phyloP scores from a whole-genome alignment of 164 flowering plant species.

The Liriodendron chinense region DNA sequence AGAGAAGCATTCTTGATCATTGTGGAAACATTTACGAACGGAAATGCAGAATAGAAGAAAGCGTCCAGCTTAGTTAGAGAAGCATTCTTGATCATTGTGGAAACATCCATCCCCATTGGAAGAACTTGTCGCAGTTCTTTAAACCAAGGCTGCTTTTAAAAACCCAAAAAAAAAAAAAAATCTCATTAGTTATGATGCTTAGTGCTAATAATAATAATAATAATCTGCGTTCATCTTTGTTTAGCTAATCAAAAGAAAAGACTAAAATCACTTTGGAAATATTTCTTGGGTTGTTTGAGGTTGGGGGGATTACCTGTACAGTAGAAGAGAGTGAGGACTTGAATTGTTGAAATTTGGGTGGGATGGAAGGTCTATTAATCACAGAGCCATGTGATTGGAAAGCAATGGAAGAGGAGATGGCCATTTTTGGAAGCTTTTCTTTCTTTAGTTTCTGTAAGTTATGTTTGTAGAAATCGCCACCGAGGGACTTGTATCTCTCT shows the following conservation, averaged over 20 bases:
- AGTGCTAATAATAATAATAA: no score
- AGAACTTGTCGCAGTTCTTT: conserved; percentile 23
- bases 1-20: conserved; percentile 12
- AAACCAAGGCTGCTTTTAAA: conserved; percentile 28
- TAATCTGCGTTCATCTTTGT: background rate
- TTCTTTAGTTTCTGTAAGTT: no score
- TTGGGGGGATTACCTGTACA: conserved; percentile 15
- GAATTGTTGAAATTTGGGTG: conserved; percentile 6
- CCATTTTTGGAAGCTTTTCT: conserved; percentile 2
- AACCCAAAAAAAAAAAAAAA: background rate
- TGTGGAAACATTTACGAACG: conserved; percentile 23
- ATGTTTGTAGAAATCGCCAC: no score
- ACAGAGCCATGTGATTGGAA: background rate
- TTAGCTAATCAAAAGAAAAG: background rate
- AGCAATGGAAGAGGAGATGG: conserved; percentile 2
- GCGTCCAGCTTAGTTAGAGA: conserved; percentile 18
- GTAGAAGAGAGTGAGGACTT: conserved; percentile 19
- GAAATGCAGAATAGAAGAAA: conserved; percentile 27
- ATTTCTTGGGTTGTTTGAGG: background rate
- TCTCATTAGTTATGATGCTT: background rate
- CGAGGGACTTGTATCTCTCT: no score
- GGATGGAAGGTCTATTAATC: background rate
- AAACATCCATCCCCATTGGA: conserved; percentile 19
- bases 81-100: conserved; percentile 13
- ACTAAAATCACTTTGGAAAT: background rate